These are phyloP conservation scores for Apiospora arundinis DNA, from an alignment of 2,329 filamentous ascomycete species.

Conservation along the genomic window DNA sequence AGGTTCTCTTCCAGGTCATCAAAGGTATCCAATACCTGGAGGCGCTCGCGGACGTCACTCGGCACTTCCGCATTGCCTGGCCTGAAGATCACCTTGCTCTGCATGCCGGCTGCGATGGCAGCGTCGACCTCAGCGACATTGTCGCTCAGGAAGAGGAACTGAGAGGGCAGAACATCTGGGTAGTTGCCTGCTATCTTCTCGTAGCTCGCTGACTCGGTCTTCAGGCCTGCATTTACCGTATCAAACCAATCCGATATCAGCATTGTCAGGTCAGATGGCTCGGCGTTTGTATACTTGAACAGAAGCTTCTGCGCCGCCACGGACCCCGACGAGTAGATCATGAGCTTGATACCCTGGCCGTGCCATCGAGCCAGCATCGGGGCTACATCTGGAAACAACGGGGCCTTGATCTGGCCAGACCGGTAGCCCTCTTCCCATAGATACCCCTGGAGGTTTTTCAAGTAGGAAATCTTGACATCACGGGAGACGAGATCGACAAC, in stretches of 20 bases:
- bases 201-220: conserved; percentile 73
- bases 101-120: conserved; percentile 67
- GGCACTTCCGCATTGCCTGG: conserved; percentile 73
- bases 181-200: conserved; percentile 62
- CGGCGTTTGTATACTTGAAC: conserved; percentile 70
- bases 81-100: conserved; percentile 65
- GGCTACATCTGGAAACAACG: conserved; percentile 78
- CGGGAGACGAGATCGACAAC: conserved; percentile 72
- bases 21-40: conserved; percentile 39
- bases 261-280: conserved; percentile 63
- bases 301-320: conserved; percentile 82
- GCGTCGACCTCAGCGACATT: conserved; percentile 74
- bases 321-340: conserved; percentile 84
- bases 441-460: conserved; percentile 81
- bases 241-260: conserved; percentile 75
- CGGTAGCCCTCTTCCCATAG: conserved; percentile 79
- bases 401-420: conserved; percentile 71
- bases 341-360: conserved; percentile 60
- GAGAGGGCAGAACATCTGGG: conserved; percentile 51
- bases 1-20: conserved; percentile 34
- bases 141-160: conserved; percentile 83
- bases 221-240: conserved; percentile 79
- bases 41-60: conserved; percentile 48
- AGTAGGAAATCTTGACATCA: conserved; percentile 77
- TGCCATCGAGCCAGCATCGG: conserved; percentile 67